phyloP scores from a whole-genome alignment of 345 rosid genomes.

The Melaleuca alternifolia region DNA sequence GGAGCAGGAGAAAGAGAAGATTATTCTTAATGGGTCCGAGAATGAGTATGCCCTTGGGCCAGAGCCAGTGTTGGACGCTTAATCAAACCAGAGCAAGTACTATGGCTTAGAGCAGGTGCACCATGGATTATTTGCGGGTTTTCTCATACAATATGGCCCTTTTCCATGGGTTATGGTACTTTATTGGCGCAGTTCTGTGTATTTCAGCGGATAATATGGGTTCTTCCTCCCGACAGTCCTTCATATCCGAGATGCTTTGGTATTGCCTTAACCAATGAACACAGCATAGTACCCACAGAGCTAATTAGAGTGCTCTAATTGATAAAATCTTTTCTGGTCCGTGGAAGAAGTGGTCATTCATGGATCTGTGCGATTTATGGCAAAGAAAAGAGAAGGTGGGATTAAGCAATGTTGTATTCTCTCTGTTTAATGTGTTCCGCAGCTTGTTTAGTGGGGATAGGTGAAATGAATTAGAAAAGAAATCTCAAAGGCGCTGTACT shows the following conservation, averaged over 20 bases:
- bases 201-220: neutral
- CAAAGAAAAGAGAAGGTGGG: neutral
- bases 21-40: neutral
- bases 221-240: neutral
- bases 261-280: neutral
- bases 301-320: neutral
- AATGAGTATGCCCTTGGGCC: neutral
- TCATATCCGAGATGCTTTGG: neutral
- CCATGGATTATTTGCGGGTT: neutral
- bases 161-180: neutral
- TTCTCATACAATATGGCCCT: neutral
- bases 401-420: neutral
- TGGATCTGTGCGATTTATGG: neutral
- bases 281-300: neutral
- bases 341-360: neutral
- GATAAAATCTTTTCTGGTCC: neutral
- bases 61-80: neutral
- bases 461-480: neutral
- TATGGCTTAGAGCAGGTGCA: neutral
- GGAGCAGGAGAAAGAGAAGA: slow-evolving; percentile 48
- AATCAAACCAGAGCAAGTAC: neutral
- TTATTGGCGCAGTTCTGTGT: neutral
- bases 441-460: neutral
- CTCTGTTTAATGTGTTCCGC: neutral
- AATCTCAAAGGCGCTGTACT: neutral